phyloP scores from a whole-genome alignment of 495 filamentous ascomycete species.

The Aspergillus baeticus region DNA sequence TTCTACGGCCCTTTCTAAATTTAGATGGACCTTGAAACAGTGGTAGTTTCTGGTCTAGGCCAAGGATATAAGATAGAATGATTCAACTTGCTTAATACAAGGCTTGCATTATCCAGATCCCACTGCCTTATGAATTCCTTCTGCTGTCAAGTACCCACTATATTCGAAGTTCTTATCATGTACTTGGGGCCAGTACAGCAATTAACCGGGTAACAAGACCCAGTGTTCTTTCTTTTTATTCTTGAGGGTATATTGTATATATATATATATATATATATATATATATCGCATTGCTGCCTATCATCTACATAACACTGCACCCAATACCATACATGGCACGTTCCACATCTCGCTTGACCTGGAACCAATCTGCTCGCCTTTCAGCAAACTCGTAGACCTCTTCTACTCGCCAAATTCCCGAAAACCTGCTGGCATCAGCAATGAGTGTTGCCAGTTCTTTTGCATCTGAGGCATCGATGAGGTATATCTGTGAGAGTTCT shows the following conservation, averaged over 20 bases:
- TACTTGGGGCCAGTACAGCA: too few species aligned
- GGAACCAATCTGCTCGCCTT: conserved; percentile 90
- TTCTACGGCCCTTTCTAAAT: conserved; percentile 28
- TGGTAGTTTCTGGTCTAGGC: too few species aligned
- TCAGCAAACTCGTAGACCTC: conserved; percentile 98
- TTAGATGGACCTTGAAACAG: too few species aligned
- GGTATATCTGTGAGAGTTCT: conserved; percentile 91
- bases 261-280: too few species aligned
- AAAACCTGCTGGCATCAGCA: conserved; percentile 85
- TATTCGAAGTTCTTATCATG: too few species aligned
- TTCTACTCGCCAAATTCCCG: conserved; percentile 89
- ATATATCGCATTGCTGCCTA: conserved; percentile 21
- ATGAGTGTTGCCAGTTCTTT: conserved; percentile 96
- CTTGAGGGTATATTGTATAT: conserved; percentile 17
- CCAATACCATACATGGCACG: conserved; percentile 97
- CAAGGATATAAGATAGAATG: too few species aligned
- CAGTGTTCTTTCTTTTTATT: conserved; percentile 8
- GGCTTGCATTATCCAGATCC: too few species aligned
- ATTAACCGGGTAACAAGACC: neutral
- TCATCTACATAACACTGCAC: conserved; percentile 74
- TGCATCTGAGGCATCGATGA: conserved; percentile 83
- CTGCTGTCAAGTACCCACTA: too few species aligned
- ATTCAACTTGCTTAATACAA: too few species aligned
- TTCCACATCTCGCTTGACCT: conserved; percentile 83
- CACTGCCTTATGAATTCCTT: too few species aligned